Evolutionary conservation across 2,329 filamentous ascomycete genomes (phyloP).

Genomic region (Beauveria asiatica): DNA sequence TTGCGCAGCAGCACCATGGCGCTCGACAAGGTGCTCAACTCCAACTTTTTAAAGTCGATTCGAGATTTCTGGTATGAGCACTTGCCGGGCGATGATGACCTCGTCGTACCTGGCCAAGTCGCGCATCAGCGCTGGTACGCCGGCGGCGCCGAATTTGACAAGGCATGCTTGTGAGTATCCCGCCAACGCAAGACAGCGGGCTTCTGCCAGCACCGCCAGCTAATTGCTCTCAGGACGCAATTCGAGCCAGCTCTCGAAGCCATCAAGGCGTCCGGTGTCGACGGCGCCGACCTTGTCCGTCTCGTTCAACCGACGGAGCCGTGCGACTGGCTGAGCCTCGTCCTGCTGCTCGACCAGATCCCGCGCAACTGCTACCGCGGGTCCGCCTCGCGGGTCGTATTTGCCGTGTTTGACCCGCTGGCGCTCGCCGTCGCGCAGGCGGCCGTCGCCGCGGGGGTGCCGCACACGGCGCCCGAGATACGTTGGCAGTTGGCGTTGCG

Average conservation of each 20-base stretch:
- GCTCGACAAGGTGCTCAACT: slow-evolving; percentile 17
- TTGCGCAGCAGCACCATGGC: background rate
- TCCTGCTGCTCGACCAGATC: slow-evolving; percentile 55
- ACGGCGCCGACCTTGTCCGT: slow-evolving; percentile 22
- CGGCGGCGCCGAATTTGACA: slow-evolving; percentile 26
- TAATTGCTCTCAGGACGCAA: slow-evolving; percentile 17
- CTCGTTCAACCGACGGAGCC: slow-evolving; percentile 19
- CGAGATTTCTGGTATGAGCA: slow-evolving; percentile 33
- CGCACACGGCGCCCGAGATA: slow-evolving; percentile 18
- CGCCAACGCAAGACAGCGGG: too few species aligned
- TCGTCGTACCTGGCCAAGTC: slow-evolving; percentile 19
- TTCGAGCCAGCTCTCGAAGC: slow-evolving; percentile 27
- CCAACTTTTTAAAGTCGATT: slow-evolving; percentile 22
- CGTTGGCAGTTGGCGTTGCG: slow-evolving; percentile 32
- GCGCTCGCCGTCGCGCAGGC: slow-evolving; percentile 33
- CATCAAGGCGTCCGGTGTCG: slow-evolving; percentile 20
- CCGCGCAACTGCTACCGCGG: slow-evolving; percentile 53
- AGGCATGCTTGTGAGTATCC: slow-evolving; percentile 25
- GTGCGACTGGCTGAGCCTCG: slow-evolving; percentile 37
- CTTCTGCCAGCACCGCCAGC: too few species aligned
- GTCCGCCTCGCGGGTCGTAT: slow-evolving; percentile 34
- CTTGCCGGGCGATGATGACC: slow-evolving; percentile 18
- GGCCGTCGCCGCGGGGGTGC: slow-evolving; percentile 26
- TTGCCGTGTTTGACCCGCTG: slow-evolving; percentile 48
- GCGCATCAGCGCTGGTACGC: slow-evolving; percentile 27